Conservation (phyloP, 306 rosid genomes). For the Medicago ruthenica region DNA sequence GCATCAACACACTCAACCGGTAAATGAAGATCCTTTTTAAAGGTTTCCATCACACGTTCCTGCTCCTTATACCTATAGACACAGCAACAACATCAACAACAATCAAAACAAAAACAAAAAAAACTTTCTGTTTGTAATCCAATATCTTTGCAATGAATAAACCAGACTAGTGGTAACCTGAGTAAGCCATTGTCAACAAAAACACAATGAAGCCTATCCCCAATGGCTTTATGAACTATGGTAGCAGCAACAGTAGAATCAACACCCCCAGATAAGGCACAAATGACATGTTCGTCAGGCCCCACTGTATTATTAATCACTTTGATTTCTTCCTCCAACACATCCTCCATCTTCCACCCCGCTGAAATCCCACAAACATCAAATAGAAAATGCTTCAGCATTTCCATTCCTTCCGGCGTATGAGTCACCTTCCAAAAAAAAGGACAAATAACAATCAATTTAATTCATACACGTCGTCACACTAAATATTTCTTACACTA, state of each 20-base stretch:
- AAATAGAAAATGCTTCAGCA: slow-evolving; percentile 67
- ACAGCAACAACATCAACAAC: slow-evolving; percentile 19
- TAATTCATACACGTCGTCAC: no score
- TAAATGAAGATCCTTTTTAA: slow-evolving; percentile 85
- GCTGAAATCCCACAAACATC: slow-evolving; percentile 75
- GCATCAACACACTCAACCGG: slow-evolving; percentile 90
- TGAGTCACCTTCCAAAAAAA: slow-evolving; percentile 79
- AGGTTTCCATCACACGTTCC: slow-evolving; percentile 90
- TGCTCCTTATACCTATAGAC: slow-evolving; percentile 79
- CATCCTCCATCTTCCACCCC: slow-evolving; percentile 88
- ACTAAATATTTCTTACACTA: no score
- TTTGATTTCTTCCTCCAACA: slow-evolving; percentile 83
- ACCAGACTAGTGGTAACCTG: slow-evolving; percentile 55
- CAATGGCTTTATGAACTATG: slow-evolving; percentile 92
- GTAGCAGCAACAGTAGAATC: slow-evolving; percentile 98
- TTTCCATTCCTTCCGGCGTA: slow-evolving; percentile 90
- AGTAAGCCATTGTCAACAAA: slow-evolving; percentile 95
- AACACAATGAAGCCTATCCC: slow-evolving; percentile 90
- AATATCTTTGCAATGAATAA: slow-evolving; percentile 2
- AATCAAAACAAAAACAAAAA: background rate
- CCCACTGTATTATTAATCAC: slow-evolving; percentile 67
- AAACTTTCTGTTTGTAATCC: background rate
- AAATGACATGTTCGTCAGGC: slow-evolving; percentile 75
- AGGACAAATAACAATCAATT: background rate
- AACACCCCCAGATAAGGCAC: slow-evolving; percentile 96